Evolutionary conservation across 306 rosid species (phyloP).

Genomic region (Vicia faba): DNA sequence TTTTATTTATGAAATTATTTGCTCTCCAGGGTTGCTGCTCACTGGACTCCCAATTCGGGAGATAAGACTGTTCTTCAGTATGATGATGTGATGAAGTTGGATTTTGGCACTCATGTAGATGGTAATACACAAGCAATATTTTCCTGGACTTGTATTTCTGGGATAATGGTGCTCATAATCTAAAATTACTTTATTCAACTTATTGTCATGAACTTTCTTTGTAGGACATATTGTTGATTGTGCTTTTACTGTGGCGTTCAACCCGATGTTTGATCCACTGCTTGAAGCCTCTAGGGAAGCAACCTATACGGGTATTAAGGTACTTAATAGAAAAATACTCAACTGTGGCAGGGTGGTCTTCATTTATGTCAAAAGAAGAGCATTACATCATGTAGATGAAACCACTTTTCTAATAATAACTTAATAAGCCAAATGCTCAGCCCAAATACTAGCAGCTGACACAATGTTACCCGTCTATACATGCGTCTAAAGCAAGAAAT

Average conservation of each 20-base stretch:
- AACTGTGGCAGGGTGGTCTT: constrained; percentile 15
- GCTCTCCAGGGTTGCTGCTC: constrained; percentile 89
- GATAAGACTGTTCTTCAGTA: constrained; percentile 91
- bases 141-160: constrained; percentile 8
- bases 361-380: constrained; percentile 6
- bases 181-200: constrained; percentile 11
- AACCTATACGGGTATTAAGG: constrained; percentile 93
- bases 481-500: constrained; percentile 10
- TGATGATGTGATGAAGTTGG: constrained; percentile 97
- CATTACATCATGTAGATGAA: not conserved
- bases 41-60: constrained; percentile 96
- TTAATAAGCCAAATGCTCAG: constrained; percentile 20
- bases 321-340: constrained; percentile 37
- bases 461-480: constrained; percentile 3
- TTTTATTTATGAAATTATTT: constrained; percentile 32
- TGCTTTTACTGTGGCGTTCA: constrained; percentile 97
- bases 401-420: constrained; percentile 6
- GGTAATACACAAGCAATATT: constrained; percentile 50
- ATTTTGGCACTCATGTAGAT: constrained; percentile 94
- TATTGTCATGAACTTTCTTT: constrained; percentile 34
- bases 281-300: constrained; percentile 99
- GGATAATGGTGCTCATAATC: constrained; percentile 24
- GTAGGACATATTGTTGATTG: constrained; percentile 87
- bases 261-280: constrained; percentile 86
- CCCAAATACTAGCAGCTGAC: not conserved